Evolutionary conservation across 2,329 filamentous ascomycete species (phyloP).

Genomic region (Thelonectria olida): DNA sequence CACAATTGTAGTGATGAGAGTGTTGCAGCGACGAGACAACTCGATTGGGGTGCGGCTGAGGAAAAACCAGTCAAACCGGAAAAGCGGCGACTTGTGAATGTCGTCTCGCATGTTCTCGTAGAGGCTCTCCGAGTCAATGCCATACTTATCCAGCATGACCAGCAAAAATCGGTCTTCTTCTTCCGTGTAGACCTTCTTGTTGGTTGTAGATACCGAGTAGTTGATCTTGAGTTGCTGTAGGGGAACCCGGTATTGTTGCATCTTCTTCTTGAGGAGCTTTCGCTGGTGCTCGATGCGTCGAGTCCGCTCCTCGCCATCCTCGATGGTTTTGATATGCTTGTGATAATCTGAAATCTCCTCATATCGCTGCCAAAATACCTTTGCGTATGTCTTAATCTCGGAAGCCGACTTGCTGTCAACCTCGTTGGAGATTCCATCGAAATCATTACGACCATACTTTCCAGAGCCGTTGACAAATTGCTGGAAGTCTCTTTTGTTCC

Average conservation of each 20-base stretch:
- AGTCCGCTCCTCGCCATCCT: constrained; percentile 90
- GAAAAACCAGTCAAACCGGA: constrained; percentile 99
- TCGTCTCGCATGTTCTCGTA: constrained; percentile 97
- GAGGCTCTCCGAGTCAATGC: constrained; percentile 88
- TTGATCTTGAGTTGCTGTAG: constrained; percentile 98
- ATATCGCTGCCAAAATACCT: constrained; percentile 96
- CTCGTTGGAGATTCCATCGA: constrained; percentile 84
- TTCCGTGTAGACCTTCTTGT: constrained; percentile 99
- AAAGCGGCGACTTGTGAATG: constrained; percentile 91
- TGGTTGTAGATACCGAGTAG: constrained; percentile 98
- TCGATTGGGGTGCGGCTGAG: constrained; percentile 92
- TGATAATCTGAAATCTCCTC: constrained; percentile 88
- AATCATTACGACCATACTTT: constrained; percentile 89
- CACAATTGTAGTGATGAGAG: constrained; percentile 91
- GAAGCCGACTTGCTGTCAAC: constrained; percentile 88
- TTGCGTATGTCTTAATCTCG: constrained; percentile 90
- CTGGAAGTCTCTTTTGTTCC: constrained; percentile 98
- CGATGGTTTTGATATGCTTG: constrained; percentile 89
- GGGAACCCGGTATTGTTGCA: constrained; percentile 95
- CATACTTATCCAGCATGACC: constrained; percentile 90
- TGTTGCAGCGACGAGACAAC: constrained; percentile 91
- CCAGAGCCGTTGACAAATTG: constrained; percentile 97
- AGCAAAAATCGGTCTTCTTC: constrained; percentile 96
- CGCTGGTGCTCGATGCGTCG: constrained; percentile 91
- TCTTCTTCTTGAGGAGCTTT: constrained; percentile 93